A percentile compares a stretch with the other conserved stretches of the same genome.
phyloP scores from a whole-genome alignment of 2,329 filamentous ascomycete species.

The Fusarium palustre region DNA sequence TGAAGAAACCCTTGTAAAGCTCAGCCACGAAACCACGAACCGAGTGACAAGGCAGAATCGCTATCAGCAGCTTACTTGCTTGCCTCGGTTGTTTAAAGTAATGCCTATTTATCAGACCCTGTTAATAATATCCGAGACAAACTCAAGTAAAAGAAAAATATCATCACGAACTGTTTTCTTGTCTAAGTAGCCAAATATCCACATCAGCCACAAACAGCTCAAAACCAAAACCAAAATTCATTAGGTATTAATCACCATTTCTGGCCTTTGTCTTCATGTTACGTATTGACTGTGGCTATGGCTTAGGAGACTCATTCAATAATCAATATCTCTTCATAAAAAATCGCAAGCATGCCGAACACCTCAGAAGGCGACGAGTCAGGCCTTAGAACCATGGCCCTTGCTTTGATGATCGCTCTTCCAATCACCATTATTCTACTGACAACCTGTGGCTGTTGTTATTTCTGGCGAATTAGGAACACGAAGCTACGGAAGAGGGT shows the following conservation, averaged over 20 bases:
- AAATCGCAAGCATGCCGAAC: neutral
- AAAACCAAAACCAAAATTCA: neutral
- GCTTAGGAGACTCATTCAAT: neutral
- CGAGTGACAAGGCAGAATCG: neutral
- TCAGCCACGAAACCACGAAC: neutral
- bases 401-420: neutral
- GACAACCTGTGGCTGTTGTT: neutral
- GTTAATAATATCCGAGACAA: fast-evolving
- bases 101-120: no score
- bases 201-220: neutral
- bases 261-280: neutral
- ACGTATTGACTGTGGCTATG: neutral
- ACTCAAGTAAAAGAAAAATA: no score
- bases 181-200: neutral
- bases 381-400: no score
- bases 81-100: neutral
- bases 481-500: neutral
- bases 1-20: neutral
- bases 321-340: neutral
- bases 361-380: neutral
- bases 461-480: neutral
- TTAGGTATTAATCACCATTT: neutral
- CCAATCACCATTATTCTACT: neutral
- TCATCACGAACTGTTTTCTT: neutral
- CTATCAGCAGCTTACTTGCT: no score